Evolutionary conservation across 2,329 filamentous ascomycete species (phyloP).

Genomic region (Diplodia seriata): DNA sequence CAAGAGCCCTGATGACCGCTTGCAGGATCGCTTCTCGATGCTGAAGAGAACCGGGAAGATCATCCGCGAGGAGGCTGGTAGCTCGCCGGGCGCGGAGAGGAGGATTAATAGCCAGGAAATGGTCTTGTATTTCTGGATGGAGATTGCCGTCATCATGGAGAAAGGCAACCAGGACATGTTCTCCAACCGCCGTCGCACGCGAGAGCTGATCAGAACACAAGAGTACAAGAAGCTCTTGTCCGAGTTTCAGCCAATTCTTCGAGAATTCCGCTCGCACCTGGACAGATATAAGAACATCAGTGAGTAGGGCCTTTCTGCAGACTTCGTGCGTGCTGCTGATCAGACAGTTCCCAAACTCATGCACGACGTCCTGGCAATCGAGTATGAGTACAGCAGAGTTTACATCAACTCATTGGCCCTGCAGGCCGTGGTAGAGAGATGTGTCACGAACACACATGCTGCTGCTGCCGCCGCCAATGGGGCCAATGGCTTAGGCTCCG

Average conservation of each 20-base stretch:
- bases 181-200: slow-evolving; percentile 83
- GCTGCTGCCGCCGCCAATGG: slow-evolving; percentile 50
- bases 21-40: slow-evolving; percentile 45
- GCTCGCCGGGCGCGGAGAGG: slow-evolving; percentile 22
- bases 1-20: slow-evolving; percentile 44
- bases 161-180: slow-evolving; percentile 89
- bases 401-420: slow-evolving; percentile 94
- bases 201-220: slow-evolving; percentile 84
- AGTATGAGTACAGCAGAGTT: slow-evolving; percentile 93
- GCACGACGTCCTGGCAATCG: slow-evolving; percentile 83
- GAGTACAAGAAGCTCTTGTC: slow-evolving; percentile 82
- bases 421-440: slow-evolving; percentile 93
- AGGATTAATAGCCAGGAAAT: slow-evolving; percentile 54
- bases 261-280: slow-evolving; percentile 81
- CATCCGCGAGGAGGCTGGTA: slow-evolving; percentile 27
- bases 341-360: slow-evolving; percentile 62
- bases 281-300: slow-evolving; percentile 62
- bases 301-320: background rate
- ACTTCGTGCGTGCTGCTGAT: background rate
- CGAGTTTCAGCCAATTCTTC: slow-evolving; percentile 79
- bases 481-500: slow-evolving; percentile 7
- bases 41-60: slow-evolving; percentile 28
- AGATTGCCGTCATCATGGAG: slow-evolving; percentile 92
- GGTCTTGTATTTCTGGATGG: slow-evolving; percentile 85
- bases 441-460: slow-evolving; percentile 73